Percentiles rank a stretch among this genome's conserved stretches.
phyloP scores from a whole-genome alignment of 139 green algal genomes.

The Chlorella sorokiniana region DNA sequence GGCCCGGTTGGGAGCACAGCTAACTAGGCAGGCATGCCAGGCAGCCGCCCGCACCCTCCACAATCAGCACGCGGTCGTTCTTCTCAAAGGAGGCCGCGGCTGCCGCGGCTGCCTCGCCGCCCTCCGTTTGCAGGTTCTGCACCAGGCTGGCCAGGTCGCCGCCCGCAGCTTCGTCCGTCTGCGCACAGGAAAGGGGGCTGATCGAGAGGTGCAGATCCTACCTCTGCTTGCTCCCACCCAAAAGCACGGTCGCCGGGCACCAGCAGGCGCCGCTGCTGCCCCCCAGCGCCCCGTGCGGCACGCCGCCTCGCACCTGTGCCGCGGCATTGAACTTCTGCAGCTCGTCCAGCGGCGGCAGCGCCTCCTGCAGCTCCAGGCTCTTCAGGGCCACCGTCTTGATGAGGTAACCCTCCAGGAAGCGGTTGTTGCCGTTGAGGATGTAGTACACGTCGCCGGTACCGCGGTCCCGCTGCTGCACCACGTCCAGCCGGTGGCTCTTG shows the following conservation, averaged over 20 bases:
- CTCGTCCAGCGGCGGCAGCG: constrained; percentile 87
- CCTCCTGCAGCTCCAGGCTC: constrained; percentile 60
- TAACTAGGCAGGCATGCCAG: background rate
- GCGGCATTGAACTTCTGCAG: constrained; percentile 83
- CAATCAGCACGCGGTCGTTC: constrained; percentile 57
- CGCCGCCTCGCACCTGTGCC: background rate
- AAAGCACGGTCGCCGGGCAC: no score
- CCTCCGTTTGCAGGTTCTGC: constrained; percentile 25
- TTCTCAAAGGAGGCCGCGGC: constrained; percentile 45
- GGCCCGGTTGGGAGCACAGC: background rate
- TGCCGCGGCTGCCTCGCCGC: background rate
- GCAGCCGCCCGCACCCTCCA: background rate
- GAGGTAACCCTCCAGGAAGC: constrained; percentile 88
- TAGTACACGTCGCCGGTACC: constrained; percentile 35
- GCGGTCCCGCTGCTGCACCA: constrained; percentile 33
- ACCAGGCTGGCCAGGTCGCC: constrained; percentile 34
- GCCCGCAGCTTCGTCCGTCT: constrained; percentile 11
- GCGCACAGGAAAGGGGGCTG: background rate
- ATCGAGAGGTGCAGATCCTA: no score
- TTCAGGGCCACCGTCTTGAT: constrained; percentile 78
- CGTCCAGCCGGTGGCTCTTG: constrained; percentile 15
- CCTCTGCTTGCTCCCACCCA: no score
- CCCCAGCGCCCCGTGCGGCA: background rate
- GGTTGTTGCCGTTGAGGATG: constrained; percentile 49
- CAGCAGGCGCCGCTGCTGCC: background rate